Base-by-base conservation (phyloP, 2,329 filamentous ascomycete species). In the Penicillium sp. region DNA sequence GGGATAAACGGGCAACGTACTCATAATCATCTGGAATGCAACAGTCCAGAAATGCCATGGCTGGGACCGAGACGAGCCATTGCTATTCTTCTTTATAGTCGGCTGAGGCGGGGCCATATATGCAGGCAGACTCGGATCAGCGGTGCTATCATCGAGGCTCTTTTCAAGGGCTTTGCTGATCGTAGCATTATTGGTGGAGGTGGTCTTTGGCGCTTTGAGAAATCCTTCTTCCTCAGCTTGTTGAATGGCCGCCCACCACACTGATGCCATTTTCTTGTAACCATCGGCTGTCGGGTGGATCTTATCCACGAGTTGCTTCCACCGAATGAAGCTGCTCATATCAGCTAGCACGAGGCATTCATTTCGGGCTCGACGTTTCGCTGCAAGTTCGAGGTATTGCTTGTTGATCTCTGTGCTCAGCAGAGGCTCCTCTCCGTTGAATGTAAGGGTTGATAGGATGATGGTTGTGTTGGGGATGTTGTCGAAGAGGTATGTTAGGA, bases 381-480 rank as follows among this genome's bases (percentile, higher is more conserved):
- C 60, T 5, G 56, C 69, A 2, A 73, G 44, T 9, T 55, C 32
- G 4, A 64, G 61, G 45, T 69, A 71, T 47, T 72, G 66, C 7
- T 40, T 22, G 55, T 63, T 72, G 49, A 66, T 64, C 0, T 48
- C 42, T 16, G 55, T 39, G 22, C 57, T 57, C 11, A 35, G 14
- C 5, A 47, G 13, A 5, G 53, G 56, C 1, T 54, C 13, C 2
- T 50, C 35, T 22, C 61, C 57, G 14, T 61, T 68, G 3, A 66
- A 67, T 5, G 74, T 56, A 1, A 74, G 59, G 0, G 72, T 74
- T 4, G 72, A 74, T 6, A 74, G 53, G 20, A 74, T 65, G 16
- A 74, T 62, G 1, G 65, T 67, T 3, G 69, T 69, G 37, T 60
- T 60, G 4, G 62, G 61, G n/a, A 68, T 62, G 2, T 52, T 38